Base-by-base conservation (phyloP, 768 basidiomycete species). In the Lepiota venenata region DNA sequence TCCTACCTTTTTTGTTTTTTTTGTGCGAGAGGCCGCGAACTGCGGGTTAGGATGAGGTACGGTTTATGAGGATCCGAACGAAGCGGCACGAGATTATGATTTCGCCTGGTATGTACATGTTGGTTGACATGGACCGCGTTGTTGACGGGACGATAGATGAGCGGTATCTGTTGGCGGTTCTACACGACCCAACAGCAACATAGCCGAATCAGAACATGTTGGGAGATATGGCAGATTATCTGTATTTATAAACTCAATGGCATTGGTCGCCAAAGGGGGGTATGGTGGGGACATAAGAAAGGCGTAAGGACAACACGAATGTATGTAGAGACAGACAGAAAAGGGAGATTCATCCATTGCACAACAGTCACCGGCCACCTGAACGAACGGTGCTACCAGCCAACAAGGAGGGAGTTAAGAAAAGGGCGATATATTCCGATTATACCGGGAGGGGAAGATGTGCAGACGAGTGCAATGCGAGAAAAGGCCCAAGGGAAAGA, bases 21-120 rank as follows among this genome's bases (percentile, higher is more conserved):
- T 36, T 46, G 49, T 15, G 35, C 44, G 29, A 9, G 3, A 15
- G 22, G 41, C 18, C 16, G 12, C 42, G 35, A 38, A 47, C 25
- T 56, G 45, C 50, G 25, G 25, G 25, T 2, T 60, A 95, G 92
- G 93, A 95, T 65, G 87, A 91, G 21, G 77, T 96, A 42, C 81
- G 83, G 56, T 91, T 96, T 63, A 84, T 97, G 82, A 75, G 93
- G 55, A 93, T 96, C 71, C 82, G 94, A 46, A 96, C 94, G 55
- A 91, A 83, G 65, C 80, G 88, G 48, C 94, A 97, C 67, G 94
- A 96, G 64, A 75, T 97, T 54, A 90, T 97, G 87, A 93, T 97
- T 56, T 91, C 94, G 2, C 94, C 94, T 53, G 90, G 94, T 92
- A 50, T 25, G 86, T 64, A 6, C 18, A 12, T 3, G 36, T 14